These are phyloP conservation scores for Domatiomyces catenatus DNA, from an alignment of 2,329 filamentous ascomycete genomes.

Conservation along the genomic window DNA sequence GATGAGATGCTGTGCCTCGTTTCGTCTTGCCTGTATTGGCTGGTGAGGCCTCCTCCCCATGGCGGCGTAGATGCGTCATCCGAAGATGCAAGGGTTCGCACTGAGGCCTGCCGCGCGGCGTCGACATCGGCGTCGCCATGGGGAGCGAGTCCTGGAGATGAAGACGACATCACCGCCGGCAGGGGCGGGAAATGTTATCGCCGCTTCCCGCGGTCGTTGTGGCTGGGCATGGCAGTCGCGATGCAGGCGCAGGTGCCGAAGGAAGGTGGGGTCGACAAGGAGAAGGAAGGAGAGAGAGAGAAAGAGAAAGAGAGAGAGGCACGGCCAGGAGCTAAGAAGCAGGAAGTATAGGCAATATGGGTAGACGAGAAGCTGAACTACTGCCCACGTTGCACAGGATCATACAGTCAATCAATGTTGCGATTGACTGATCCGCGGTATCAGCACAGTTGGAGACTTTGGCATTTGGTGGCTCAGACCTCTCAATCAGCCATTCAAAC, in stretches of 20 bases:
- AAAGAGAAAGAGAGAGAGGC: too few relatives aligned
- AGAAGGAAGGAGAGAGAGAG: background rate
- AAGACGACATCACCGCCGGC: background rate
- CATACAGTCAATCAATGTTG: too few relatives aligned
- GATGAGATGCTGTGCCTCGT: background rate
- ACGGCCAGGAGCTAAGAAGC: too few relatives aligned
- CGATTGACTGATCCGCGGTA: background rate
- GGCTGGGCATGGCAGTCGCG: background rate
- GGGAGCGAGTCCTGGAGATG: background rate
- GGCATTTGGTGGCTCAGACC: background rate
- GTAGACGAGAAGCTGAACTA: background rate
- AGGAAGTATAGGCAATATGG: too few relatives aligned
- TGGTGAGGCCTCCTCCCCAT: background rate
- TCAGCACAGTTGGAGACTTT: background rate
- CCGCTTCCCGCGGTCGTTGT: background rate
- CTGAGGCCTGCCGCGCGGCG: background rate
- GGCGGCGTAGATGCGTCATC: background rate
- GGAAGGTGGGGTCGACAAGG: background rate
- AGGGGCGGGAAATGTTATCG: background rate
- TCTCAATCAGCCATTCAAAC: too few relatives aligned
- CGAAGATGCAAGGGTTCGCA: background rate
- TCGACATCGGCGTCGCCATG: background rate
- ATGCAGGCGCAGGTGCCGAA: background rate
- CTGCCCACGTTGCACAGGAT: background rate
- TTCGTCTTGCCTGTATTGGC: background rate